Conservation (phyloP, 2,329 filamentous ascomycete species). For the Clarireedia homoeocarpa region DNA sequence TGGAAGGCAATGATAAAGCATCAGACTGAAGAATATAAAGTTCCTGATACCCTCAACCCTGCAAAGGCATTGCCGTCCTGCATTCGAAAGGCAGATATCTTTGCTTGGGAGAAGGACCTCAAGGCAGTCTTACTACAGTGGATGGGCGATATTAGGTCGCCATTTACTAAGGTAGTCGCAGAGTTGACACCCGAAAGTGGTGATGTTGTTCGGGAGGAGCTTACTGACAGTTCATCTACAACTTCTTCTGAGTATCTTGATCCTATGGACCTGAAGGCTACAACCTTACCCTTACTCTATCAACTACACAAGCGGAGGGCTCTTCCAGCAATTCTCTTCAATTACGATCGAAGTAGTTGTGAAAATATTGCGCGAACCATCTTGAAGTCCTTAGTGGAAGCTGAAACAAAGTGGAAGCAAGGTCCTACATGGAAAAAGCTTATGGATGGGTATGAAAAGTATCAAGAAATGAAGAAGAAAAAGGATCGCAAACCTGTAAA, state of each 20-base stretch:
- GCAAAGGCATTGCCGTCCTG: constrained; percentile 40
- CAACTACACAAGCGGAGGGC: constrained; percentile 56
- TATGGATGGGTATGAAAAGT: constrained; percentile 49
- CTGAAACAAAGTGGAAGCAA: constrained; percentile 50
- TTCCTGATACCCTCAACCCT: constrained; percentile 45
- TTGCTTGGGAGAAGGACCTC: constrained; percentile 54
- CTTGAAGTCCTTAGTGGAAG: constrained; percentile 42
- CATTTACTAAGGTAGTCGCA: constrained; percentile 37
- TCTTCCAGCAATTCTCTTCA: constrained; percentile 69
- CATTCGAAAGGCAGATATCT: constrained; percentile 57
- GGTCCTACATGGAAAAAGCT: constrained; percentile 52
- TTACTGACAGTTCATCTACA: constrained; percentile 11
- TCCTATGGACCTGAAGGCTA: constrained; percentile 31
- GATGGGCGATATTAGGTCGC: constrained; percentile 45
- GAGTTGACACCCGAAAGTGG: constrained; percentile 33
- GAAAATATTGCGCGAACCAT: constrained; percentile 49
- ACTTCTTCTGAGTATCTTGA: constrained; percentile 19
- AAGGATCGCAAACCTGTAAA: constrained; percentile 37
- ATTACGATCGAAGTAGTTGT: constrained; percentile 61
- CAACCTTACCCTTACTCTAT: constrained; percentile 49
- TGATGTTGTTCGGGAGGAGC: constrained; percentile 5
- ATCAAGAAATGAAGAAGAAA: constrained; percentile 40
- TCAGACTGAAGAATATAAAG: constrained; percentile 41
- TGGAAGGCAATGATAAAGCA: constrained; percentile 57
- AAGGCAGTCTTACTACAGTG: constrained; percentile 52